Evolutionary conservation across 805 yeast species (phyloP), one percentile per base, ranked within the genome.

Genomic region (Schizosaccharomyces pombe): DNA sequence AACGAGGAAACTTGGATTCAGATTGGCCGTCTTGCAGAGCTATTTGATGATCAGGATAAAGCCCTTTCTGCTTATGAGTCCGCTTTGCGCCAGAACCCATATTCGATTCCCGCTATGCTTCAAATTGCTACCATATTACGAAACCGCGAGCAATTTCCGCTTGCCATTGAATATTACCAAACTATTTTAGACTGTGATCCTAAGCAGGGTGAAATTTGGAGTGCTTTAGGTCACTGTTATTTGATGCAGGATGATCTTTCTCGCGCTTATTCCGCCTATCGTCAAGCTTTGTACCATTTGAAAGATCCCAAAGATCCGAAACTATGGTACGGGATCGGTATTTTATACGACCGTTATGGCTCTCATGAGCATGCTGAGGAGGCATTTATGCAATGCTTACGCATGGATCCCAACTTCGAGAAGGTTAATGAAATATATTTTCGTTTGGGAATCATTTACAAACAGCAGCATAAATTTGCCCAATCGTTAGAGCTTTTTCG

Each of bases 271-370:
- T 82, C 87, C 49, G 94, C 97, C 2, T 91, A 91, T 69, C 98
- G 91, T 70, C 87, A 93, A 64, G 97, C 97, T 2, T 71, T 91
- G 52, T 82, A 84, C 67, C 91, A 85, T 65, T 70, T 87, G 64
- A 85, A 83, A 58, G 89, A 91, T 63, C 93, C 95, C 52, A 85
- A 85, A 60, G 96, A 87, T 55, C 97, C 97, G 56, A 86, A 86
- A 65, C 75, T 91, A 60, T 91, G 98, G 98, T 96, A 91, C 67
- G 98, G 98, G 0, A 89, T 91, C 59, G 98, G 98, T 34, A 91
- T 91, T 57, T 73, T 91, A 57, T 91, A 91, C 66, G 98, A 91
- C 67, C 74, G 98, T 55, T 91, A 91, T 66, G 98, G 97, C 29
- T 83, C 94, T 4, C 70, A 89, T 59, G 97, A 89, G 68, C 91